These are phyloP conservation scores for Cladosporium sphaerospermum DNA, from an alignment of 2,329 filamentous ascomycete species.

Conservation along the genomic window DNA sequence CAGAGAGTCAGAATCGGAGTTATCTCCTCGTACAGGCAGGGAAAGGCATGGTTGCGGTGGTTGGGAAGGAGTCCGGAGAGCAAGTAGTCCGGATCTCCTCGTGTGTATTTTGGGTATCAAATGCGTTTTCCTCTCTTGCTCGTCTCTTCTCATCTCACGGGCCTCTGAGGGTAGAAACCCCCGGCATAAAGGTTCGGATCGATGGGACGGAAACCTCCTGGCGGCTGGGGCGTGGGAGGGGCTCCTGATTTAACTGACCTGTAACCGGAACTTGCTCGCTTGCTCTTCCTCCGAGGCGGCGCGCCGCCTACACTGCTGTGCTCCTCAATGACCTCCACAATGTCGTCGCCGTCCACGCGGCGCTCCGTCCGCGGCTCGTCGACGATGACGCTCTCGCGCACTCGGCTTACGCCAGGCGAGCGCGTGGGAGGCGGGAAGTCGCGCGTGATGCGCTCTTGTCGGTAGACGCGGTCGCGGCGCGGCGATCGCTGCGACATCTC, in stretches of 20 bases:
- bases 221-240: conserved; percentile 17
- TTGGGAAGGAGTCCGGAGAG: background rate
- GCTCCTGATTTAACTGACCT: conserved; percentile 40
- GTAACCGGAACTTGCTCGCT: conserved; percentile 39
- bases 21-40: background rate
- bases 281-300: conserved; percentile 34
- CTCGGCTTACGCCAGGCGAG: conserved; percentile 23
- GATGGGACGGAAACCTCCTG: conserved; percentile 7
- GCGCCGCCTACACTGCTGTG: conserved; percentile 37
- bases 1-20: conserved; percentile 10
- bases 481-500: conserved; percentile 27
- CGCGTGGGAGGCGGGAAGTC: conserved; percentile 20
- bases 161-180: conserved; percentile 22
- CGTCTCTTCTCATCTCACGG: conserved; percentile 7
- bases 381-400: conserved; percentile 35
- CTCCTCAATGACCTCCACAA: conserved; percentile 56
- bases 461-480: conserved; percentile 26
- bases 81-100: background rate
- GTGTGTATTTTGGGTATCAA: background rate
- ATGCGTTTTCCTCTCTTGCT: background rate
- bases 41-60: background rate
- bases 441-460: conserved; percentile 30
- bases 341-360: conserved; percentile 45
- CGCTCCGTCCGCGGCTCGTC: conserved; percentile 34
- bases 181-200: conserved; percentile 30